Evolutionary conservation across 2,329 filamentous ascomycete genomes (phyloP).

Genomic region (Chaetomium strumarium): DNA sequence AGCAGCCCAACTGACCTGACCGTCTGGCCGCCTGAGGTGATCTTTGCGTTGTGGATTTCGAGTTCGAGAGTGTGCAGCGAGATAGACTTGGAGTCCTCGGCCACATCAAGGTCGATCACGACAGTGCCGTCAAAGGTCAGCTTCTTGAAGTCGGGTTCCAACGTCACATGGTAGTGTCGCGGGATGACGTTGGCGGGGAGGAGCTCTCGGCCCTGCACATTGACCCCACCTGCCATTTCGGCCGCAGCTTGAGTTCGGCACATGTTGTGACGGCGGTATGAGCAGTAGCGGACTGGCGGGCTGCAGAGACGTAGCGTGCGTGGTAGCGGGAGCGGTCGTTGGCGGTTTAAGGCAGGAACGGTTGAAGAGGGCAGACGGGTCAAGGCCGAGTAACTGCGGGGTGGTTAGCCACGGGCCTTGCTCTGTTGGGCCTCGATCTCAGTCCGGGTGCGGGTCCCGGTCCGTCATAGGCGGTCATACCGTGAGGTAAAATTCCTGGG

Average conservation of each 20-base stretch:
- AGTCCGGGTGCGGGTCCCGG: slow-evolving; percentile 6
- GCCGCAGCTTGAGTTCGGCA: slow-evolving; percentile 45
- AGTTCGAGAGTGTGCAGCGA: slow-evolving; percentile 85
- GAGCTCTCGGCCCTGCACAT: slow-evolving; percentile 62
- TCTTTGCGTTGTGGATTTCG: slow-evolving; percentile 68
- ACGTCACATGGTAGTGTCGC: slow-evolving; percentile 82
- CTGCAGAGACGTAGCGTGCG: slow-evolving; percentile 14
- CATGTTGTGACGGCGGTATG: slow-evolving; percentile 67
- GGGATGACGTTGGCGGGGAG: slow-evolving; percentile 89
- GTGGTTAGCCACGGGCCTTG: slow-evolving; percentile 3
- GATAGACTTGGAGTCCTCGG: slow-evolving; percentile 76
- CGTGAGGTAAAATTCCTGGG: slow-evolving; percentile 20
- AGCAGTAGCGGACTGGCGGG: slow-evolving; percentile 54
- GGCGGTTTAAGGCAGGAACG: slow-evolving; percentile 1
- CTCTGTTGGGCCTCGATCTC: neutral
- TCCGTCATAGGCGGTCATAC: slow-evolving; percentile 13
- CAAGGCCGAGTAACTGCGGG: slow-evolving; percentile 19
- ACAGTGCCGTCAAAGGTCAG: slow-evolving; percentile 84
- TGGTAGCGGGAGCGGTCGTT: slow-evolving; percentile 13
- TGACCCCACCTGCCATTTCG: slow-evolving; percentile 32
- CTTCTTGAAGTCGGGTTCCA: slow-evolving; percentile 85
- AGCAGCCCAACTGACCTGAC: slow-evolving; percentile 33
- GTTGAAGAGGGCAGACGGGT: slow-evolving; percentile 19
- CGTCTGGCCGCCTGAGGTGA: slow-evolving; percentile 54
- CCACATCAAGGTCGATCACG: slow-evolving; percentile 78